Percentiles rank a stretch among this genome's conserved stretches.
Conservation (phyloP, 2,329 filamentous ascomycete species). For the Colletotrichum australisinense region DNA sequence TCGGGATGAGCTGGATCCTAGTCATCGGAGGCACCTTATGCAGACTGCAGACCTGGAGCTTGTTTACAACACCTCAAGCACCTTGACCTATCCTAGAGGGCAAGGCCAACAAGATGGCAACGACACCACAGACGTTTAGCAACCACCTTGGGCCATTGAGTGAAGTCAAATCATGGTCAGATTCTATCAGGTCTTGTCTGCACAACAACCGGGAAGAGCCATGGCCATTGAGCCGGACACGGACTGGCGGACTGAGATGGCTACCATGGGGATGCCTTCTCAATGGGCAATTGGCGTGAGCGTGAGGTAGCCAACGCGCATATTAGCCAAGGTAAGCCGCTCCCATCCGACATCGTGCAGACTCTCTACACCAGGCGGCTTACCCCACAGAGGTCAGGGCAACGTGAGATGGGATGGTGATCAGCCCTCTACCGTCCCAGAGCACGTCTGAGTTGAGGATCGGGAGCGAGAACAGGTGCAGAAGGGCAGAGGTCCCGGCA, state of each 20-base stretch:
- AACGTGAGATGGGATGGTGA: conserved; percentile 16
- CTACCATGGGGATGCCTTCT: background rate
- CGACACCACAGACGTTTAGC: background rate
- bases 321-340: background rate
- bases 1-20: conserved; percentile 2
- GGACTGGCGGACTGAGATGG: conserved; percentile 3
- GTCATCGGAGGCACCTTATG: background rate
- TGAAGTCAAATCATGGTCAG: background rate
- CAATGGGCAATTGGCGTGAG: background rate
- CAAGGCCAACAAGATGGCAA: background rate
- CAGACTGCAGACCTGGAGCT: conserved; percentile 19
- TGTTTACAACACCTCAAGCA: conserved; percentile 13
- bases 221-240: conserved; percentile 5
- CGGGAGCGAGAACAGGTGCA: conserved; percentile 25
- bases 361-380: background rate
- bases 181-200: conserved; percentile 12
- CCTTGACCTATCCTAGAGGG: background rate
- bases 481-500: conserved; percentile 6
- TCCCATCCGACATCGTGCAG: background rate
- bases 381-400: conserved; percentile 14
- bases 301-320: background rate
- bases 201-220: conserved; percentile 13
- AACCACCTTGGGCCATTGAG: background rate
- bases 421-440: conserved; percentile 3
- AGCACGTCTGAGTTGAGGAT: conserved; percentile 24